Conservation (phyloP, 2,329 filamentous ascomycete genomes). For the Fusarium sp. region DNA sequence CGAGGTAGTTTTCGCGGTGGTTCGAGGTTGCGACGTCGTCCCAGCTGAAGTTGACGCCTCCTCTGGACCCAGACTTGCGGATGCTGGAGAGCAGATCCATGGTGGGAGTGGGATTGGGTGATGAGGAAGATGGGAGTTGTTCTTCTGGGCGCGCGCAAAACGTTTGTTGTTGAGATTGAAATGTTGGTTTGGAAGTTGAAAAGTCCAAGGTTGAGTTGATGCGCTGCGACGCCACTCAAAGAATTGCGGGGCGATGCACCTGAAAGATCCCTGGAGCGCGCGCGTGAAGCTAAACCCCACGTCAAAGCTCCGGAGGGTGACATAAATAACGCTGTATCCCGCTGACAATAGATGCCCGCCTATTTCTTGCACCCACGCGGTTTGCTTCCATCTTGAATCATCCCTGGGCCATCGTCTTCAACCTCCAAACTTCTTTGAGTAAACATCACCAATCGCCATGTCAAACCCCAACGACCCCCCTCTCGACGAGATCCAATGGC, state of each 20-base stretch:
- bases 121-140: neutral
- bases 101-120: neutral
- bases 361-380: neutral
- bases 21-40: conserved; percentile 88
- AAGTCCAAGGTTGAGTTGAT: conserved; percentile 9
- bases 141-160: neutral
- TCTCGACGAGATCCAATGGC: conserved; percentile 77
- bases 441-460: conserved; percentile 49
- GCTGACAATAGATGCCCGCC: accelerated
- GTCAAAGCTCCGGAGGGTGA: conserved; percentile 18
- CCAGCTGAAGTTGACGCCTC: conserved; percentile 97
- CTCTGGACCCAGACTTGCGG: conserved; percentile 89
- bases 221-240: conserved; percentile 21
- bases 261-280: conserved; percentile 1
- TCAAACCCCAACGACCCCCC: conserved; percentile 61
- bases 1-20: conserved; percentile 91
- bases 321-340: neutral
- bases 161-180: neutral
- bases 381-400: neutral
- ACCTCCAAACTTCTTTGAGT: conserved; percentile 4
- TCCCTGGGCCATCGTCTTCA: conserved; percentile 2
- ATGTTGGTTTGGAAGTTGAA: conserved; percentile 7
- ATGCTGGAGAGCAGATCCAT: conserved; percentile 97
- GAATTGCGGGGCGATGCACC: conserved; percentile 17
- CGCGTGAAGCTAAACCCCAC: conserved; percentile 35